phyloP scores from a whole-genome alignment of 495 filamentous ascomycete species.

The Aspergillus mulundensis region DNA sequence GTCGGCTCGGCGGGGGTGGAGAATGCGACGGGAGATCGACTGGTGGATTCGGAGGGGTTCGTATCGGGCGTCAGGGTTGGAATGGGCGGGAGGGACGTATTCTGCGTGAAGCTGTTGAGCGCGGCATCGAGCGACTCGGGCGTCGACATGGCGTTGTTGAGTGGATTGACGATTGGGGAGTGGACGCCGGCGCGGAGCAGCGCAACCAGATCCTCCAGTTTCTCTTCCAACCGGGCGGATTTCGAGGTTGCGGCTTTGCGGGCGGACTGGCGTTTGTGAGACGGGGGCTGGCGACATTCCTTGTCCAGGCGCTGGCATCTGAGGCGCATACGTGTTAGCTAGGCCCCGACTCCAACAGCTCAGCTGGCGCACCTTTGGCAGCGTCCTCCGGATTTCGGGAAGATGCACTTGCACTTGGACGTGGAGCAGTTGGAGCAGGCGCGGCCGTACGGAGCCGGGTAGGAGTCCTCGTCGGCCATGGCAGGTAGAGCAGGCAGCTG shows the following conservation, averaged over 20 bases:
- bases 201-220: slow-evolving; percentile 48
- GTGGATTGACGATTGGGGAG: slow-evolving; percentile 11
- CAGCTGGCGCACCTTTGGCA: slow-evolving; percentile 44
- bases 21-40: slow-evolving; percentile 8
- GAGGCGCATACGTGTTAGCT: slow-evolving; percentile 38
- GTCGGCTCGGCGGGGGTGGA: slow-evolving; percentile 2
- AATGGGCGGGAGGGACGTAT: neutral
- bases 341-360: slow-evolving; percentile 44
- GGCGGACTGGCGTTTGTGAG: slow-evolving; percentile 30
- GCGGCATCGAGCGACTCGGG: neutral
- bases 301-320: slow-evolving; percentile 50
- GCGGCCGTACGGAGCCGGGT: slow-evolving; percentile 38
- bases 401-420: slow-evolving; percentile 55
- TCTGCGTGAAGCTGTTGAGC: neutral
- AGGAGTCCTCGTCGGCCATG: neutral
- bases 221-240: slow-evolving; percentile 45
- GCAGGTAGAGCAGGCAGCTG: neutral
- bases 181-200: slow-evolving; percentile 29
- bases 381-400: slow-evolving; percentile 25
- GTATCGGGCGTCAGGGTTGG: neutral
- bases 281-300: slow-evolving; percentile 34
- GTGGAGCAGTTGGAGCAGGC: slow-evolving; percentile 54
- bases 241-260: slow-evolving; percentile 22
- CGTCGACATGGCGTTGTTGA: slow-evolving; percentile 7
- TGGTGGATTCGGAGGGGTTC: slow-evolving; percentile 10